Evolutionary conservation across 2,329 filamentous ascomycete species (phyloP), one percentile per base, ranked within the genome.

Genomic region (Penicillium sp.): DNA sequence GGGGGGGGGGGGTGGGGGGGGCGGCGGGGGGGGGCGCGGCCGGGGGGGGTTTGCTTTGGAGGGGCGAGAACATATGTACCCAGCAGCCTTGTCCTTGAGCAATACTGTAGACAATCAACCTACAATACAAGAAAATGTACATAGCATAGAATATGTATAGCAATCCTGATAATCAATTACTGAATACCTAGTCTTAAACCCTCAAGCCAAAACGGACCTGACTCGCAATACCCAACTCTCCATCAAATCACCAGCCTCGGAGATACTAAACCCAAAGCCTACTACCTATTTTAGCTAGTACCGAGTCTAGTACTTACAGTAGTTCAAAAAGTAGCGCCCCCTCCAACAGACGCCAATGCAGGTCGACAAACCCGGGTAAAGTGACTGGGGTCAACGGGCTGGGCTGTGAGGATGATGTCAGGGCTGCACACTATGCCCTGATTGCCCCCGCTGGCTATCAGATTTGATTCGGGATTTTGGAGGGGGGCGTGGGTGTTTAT

Each of bases 351-450:
- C 26, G 45, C 45, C 26, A 28, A 61, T 66, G 64, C 61, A 66
- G 54, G 64, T 64, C 57, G 64, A 64, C 59, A n/a, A 62, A 62
- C 57, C 57, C 40, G 59, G 64, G 53, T 37, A 53, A 30, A 37
- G 19, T 15, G 45, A 30, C 45, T 26, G 53, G 58, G 58, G 35
- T 22, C 37, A 56, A 56, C 38, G 59, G 28, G n/a, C n/a, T n/a
- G n/a, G 22, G 24, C 44, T 28, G 45, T 37, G 45, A 40, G 50
- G 19, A 61, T 66, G 60, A 66, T 66, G 62, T 66, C 62, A 65
- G 47, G 37, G 17, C 12, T n/a, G n/a, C 22, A n/a, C 22, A 49
- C 15, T 30, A n/a, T 19, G n/a, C 28, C 10, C 30, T 10, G 30
- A 33, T 33, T 33, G n/a, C 4, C 30, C 30, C 30, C 49, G 28